Percentiles rank a stretch among this genome's conserved stretches.
Evolutionary conservation across 352 stramenopile species (phyloP).

Genomic region (Globisporangium ultimum): DNA sequence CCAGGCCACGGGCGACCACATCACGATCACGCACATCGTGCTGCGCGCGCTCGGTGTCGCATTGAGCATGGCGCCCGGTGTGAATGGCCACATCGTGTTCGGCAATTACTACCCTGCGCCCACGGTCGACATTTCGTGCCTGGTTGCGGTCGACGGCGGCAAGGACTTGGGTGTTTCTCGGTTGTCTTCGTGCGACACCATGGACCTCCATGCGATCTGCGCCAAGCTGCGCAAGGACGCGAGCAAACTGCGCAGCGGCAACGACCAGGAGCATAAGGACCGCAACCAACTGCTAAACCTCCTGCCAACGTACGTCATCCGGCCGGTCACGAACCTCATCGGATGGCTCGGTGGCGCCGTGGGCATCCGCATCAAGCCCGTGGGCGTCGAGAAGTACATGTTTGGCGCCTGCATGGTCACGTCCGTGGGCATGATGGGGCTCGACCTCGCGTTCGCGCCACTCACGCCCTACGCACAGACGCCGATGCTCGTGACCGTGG

Average conservation of each 20-base stretch:
- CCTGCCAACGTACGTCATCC: conserved; percentile 53
- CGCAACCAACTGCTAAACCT: conserved; percentile 62
- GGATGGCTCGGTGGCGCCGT: conserved; percentile 60
- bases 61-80: conserved; percentile 42
- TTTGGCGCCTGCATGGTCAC: conserved; percentile 73
- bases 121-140: conserved; percentile 65
- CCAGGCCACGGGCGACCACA: conserved; percentile 35
- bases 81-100: conserved; percentile 75
- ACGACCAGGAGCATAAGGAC: conserved; percentile 57
- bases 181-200: conserved; percentile 46
- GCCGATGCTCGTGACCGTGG: conserved; percentile 68
- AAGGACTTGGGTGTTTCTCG: conserved; percentile 62
- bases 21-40: conserved; percentile 73
- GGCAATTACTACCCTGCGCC: conserved; percentile 61
- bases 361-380: conserved; percentile 41
- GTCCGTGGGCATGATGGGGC: conserved; percentile 67
- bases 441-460: conserved; percentile 63
- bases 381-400: conserved; percentile 70
- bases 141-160: conserved; percentile 51
- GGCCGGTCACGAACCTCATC: conserved; percentile 50
- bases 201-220: conserved; percentile 50
- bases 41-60: conserved; percentile 49
- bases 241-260: conserved; percentile 43
- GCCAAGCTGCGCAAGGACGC: conserved; percentile 40
- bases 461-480: conserved; percentile 62